Base-by-base conservation (phyloP, 345 rosid genomes). In the Hibiscus syriacus region DNA sequence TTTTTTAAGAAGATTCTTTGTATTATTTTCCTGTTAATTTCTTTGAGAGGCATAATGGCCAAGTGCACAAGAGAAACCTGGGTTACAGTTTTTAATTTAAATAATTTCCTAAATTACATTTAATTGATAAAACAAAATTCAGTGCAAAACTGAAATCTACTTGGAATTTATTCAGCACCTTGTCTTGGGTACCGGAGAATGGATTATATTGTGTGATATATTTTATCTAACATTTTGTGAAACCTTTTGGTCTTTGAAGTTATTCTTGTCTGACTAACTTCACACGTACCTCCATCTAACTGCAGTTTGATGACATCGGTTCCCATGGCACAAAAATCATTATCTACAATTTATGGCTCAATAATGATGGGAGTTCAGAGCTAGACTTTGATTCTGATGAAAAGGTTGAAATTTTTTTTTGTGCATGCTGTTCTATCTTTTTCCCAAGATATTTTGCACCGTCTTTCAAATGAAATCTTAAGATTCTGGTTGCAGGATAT, bases 261-360 rank as follows among this genome's bases (percentile, higher is more conserved):
- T 59, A 26, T 34, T 32, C 60, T 4, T 56, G 29, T 52, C 22
- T 23, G 53, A 38, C 76, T 46, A 60, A 25, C 26, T 64, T 74
- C 70, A 71, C 60, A 10, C 59, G 36, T 55, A 65, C 64, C 32
- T 49, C 64, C 41, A 45, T 72, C 64, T 73, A 22, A 63, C 75
- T 68, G 79, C 96, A 94, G 99, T 87, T 89, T 84, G 86, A 86
- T 54, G 85, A 87, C 72, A 69, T 94, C 68, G 91, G 87, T 48
- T 25, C 79, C 11, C 96, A 85, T 83, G 99, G 99, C 59, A 94
- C 99, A 58, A 94, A 89, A 82, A 78, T 94, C 65, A 77, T 91
- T 13, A 73, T 94, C 70, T 94, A 91, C 80, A 94, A 94, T 77
- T 64, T 94, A 67, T 94, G 99, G 99, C 76, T 77, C 73, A 83